Evolutionary conservation across 2,329 filamentous ascomycete species (phyloP).

Genomic region (Beauveria australis): DNA sequence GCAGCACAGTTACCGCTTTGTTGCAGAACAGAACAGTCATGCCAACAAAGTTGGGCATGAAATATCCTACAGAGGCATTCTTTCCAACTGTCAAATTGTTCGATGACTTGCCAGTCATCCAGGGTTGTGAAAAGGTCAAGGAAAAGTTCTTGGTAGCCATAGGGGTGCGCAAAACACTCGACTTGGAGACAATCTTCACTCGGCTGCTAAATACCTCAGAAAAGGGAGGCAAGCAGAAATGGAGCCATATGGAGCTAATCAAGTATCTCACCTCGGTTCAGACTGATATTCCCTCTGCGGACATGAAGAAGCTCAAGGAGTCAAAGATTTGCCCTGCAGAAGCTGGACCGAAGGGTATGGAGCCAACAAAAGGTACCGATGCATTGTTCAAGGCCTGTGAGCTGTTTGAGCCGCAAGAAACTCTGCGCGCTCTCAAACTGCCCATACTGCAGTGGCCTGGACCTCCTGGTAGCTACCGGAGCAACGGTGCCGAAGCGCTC

Average conservation of each 20-base stretch:
- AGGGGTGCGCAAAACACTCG: conserved; percentile 90
- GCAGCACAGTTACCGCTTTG: conserved; percentile 54
- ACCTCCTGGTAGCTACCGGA: conserved; percentile 50
- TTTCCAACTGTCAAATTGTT: conserved; percentile 92
- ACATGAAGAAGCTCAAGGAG: conserved; percentile 68
- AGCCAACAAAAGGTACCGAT: conserved; percentile 41
- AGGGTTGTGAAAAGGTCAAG: conserved; percentile 69
- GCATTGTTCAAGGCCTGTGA: conserved; percentile 65
- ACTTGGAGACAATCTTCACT: conserved; percentile 87
- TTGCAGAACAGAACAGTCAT: conserved; percentile 66
- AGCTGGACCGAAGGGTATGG: conserved; percentile 45
- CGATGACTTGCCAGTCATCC: conserved; percentile 80
- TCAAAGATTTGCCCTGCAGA: conserved; percentile 80
- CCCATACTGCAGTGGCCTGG: conserved; percentile 79
- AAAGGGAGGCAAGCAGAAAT: conserved; percentile 52
- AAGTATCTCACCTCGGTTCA: conserved; percentile 88
- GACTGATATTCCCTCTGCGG: conserved; percentile 76
- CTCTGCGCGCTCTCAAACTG: conserved; percentile 60
- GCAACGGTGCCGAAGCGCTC: conserved; percentile 60
- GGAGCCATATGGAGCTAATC: conserved; percentile 91
- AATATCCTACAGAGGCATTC: conserved; percentile 74
- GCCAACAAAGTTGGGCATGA: conserved; percentile 88
- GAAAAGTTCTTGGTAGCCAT: conserved; percentile 80
- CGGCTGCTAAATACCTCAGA: conserved; percentile 61
- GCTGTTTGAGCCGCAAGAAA: conserved; percentile 70